phyloP scores from a whole-genome alignment of 805 yeast species.

The Ogataea chonburiensis region DNA sequence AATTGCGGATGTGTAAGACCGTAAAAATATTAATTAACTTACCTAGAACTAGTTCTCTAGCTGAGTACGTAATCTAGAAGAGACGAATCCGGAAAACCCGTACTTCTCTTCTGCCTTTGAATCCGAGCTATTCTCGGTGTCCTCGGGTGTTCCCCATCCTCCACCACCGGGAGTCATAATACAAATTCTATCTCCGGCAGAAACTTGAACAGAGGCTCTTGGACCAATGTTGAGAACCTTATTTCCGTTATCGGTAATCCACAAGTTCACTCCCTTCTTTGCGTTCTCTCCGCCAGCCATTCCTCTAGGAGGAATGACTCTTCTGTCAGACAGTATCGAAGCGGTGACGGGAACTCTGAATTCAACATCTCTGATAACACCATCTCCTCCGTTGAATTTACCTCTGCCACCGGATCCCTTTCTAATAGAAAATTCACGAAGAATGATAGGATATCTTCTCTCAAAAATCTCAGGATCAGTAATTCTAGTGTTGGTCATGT shows the following conservation, averaged over 20 bases:
- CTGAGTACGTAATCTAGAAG: constrained; percentile 29
- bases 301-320: constrained; percentile 55
- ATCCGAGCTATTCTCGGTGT: constrained; percentile 14
- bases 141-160: constrained; percentile 54
- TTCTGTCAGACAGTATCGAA: constrained; percentile 49
- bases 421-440: constrained; percentile 46
- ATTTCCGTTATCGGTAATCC: constrained; percentile 26
- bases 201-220: constrained; percentile 56
- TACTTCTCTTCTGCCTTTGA: constrained; percentile 8
- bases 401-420: constrained; percentile 50
- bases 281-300: constrained; percentile 53
- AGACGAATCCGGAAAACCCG: constrained; percentile 32
- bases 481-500: constrained; percentile 31
- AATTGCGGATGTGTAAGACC: no score
- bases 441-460: constrained; percentile 48
- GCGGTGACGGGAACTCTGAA: constrained; percentile 43
- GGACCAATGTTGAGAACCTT: constrained; percentile 61
- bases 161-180: constrained; percentile 86
- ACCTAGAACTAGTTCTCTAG: constrained; percentile 18
- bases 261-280: constrained; percentile 40
- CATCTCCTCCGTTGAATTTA: constrained; percentile 49
- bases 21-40: no score
- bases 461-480: constrained; percentile 57
- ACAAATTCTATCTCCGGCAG: constrained; percentile 62
- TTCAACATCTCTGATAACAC: constrained; percentile 45